Evolutionary conservation across 441 rosid species (phyloP), one percentile per base, ranked within the genome.

Genomic region (Brassica hybrid): DNA sequence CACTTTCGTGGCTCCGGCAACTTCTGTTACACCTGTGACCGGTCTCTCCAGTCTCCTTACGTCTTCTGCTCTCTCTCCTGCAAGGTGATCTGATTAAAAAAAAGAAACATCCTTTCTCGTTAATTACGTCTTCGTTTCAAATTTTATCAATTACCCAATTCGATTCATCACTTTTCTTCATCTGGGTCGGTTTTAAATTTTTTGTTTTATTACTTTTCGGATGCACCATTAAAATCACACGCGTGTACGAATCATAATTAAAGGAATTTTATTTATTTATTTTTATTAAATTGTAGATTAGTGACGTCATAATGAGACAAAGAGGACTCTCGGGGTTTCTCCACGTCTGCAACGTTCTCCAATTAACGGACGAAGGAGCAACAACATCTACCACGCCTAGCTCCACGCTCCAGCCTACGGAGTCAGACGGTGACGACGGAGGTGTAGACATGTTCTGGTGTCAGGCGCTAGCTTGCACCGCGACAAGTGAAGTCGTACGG

Each of bases 11-110:
- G 86, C 67, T 84, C 93, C 78, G 93, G 90, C 38, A 92, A 91
- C 86, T 50, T 82, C 67, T 92, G 97, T 81, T 62, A 72, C 74
- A 85, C 89, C 66, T 94, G 97, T 77, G 86, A 89, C 74, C 82
- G 97, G 74, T 78, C 84, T 72, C 90, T 92, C 10, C 97, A 92
- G 74, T 86, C 92, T 50, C 96, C 95, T 8, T 94, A 85, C 73
- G 81, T 81, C 72, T 91, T 88, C 84, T 94, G 97, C 82, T 94
- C 92, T 19, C 85, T 94, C 78, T 89, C 86, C 12, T 94, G 98
- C 94, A 94, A 92, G 98, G 98, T 94, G 16, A 23, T 58, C 13
- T 60, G 1, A 13, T 5, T 18, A 7, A 27, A 27, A 17, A 7
- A 64, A 68, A 61, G 21, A 0, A 45, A 17, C 56, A 36, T 52